Evolutionary conservation across 2,329 filamentous ascomycete genomes (phyloP).

Genomic region (Thelonectria discophora): DNA sequence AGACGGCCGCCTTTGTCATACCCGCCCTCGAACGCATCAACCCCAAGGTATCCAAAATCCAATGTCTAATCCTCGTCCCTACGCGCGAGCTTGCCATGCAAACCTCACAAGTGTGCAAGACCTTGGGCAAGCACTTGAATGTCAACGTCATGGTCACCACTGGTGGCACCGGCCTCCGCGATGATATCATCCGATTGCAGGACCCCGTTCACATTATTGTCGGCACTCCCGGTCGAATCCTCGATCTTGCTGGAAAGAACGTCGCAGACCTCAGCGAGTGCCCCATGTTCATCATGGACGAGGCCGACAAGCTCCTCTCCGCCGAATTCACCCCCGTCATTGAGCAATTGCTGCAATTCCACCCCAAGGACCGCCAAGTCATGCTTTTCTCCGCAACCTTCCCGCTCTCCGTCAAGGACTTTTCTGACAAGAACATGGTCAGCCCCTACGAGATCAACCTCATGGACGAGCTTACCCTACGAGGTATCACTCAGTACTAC

Average conservation of each 20-base stretch:
- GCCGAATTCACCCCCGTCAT: slow-evolving; percentile 97
- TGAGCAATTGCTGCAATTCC: slow-evolving; percentile 93
- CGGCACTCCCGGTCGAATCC: slow-evolving; percentile 93
- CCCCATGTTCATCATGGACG: slow-evolving; percentile 99
- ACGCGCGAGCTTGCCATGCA: slow-evolving; percentile 97
- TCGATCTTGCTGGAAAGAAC: slow-evolving; percentile 94
- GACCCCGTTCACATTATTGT: slow-evolving; percentile 98
- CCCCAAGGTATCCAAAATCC: slow-evolving; percentile 94
- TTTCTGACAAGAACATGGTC: slow-evolving; percentile 98
- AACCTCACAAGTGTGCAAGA: slow-evolving; percentile 99
- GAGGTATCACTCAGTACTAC: slow-evolving; percentile 99
- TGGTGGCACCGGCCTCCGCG: slow-evolving; percentile 91
- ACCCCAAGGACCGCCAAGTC: slow-evolving; percentile 96
- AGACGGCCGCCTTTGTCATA: slow-evolving; percentile 98
- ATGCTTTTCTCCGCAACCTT: slow-evolving; percentile 99
- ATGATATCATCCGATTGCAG: slow-evolving; percentile 94
- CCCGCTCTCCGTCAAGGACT: slow-evolving; percentile 94
- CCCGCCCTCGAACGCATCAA: slow-evolving; percentile 95
- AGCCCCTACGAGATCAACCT: slow-evolving; percentile 98
- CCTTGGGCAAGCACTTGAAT: slow-evolving; percentile 93
- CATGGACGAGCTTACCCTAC: slow-evolving; percentile 98
- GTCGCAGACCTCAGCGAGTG: slow-evolving; percentile 96
- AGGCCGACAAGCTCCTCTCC: slow-evolving; percentile 97
- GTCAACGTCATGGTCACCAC: slow-evolving; percentile 99
- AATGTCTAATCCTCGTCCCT: slow-evolving; percentile 94